These are phyloP conservation scores for Botryotinia calthae DNA, from an alignment of 2,329 filamentous ascomycete genomes.

Conservation along the genomic window DNA sequence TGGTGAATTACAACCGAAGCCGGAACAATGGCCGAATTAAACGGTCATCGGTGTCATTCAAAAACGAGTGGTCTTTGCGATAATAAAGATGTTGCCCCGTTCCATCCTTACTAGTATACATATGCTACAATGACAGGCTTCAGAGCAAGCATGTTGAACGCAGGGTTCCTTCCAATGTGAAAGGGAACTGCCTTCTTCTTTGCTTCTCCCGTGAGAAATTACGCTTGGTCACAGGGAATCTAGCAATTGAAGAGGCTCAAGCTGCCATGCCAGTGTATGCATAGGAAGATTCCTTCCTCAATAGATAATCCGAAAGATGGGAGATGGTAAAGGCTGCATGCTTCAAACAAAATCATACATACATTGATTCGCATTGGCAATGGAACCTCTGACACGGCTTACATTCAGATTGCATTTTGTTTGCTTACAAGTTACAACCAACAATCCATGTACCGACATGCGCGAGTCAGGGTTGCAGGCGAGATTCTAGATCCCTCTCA, in stretches of 20 bases:
- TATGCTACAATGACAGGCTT: slow-evolving; percentile 25
- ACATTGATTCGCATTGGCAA: neutral
- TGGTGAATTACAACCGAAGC: neutral
- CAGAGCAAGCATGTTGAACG: slow-evolving; percentile 22
- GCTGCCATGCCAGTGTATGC: neutral
- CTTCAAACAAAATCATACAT: slow-evolving; percentile 5
- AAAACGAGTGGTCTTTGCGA: slow-evolving; percentile 14
- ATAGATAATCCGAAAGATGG: neutral
- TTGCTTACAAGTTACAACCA: slow-evolving; percentile 26
- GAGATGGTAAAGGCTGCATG: neutral
- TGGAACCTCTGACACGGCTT: neutral
- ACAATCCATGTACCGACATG: slow-evolving; percentile 27
- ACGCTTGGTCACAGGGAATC: neutral
- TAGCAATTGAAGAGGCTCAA: slow-evolving; percentile 6
- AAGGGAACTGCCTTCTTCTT: slow-evolving; percentile 15
- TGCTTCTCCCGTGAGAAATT: neutral
- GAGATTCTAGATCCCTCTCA: slow-evolving; percentile 13
- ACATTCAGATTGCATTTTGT: slow-evolving; percentile 17
- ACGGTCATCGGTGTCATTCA: slow-evolving; percentile 9
- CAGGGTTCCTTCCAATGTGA: slow-evolving; percentile 29
- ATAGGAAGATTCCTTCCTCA: neutral
- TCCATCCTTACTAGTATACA: slow-evolving; percentile 23
- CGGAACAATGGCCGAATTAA: slow-evolving; percentile 4
- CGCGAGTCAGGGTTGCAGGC: slow-evolving; percentile 24
- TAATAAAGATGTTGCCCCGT: slow-evolving; percentile 4